Evolutionary conservation across 2,329 filamentous ascomycete species (phyloP), one percentile per base, ranked within the genome.

Genomic region (Zalaria sp.): DNA sequence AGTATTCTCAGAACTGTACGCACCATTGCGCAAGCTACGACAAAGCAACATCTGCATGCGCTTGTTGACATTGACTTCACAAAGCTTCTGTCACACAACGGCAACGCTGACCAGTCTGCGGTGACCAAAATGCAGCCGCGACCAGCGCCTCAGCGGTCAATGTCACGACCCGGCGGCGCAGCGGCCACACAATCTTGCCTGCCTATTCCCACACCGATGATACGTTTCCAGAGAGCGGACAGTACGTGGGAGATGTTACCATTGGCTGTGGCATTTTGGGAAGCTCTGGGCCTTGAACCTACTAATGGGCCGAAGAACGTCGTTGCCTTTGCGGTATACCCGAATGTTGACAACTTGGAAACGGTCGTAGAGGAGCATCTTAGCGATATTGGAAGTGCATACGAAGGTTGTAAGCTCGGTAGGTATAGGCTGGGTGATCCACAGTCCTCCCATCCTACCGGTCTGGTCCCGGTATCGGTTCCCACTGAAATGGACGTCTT

Each of bases 191-290:
- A 45, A 28, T 39, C 58, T 43, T 46, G 79, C 2, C 81, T 81
- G 48, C 66, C 69, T 34, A 73, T 91, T 2, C 72, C 74, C 1
- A 66, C 77, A 0, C 83, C 84, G 1, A 79, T 83, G 52, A 64
- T 91, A 32, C 78, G 84, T 49, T 67, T 93, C 7, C 78, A 79
- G 38, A 72, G 84, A 41, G 74, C 77, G 18, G 81, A 86, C 34
- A 70, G 71, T 2, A 74, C 73, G 38, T 72, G 87, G 43, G 84
- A 86, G 7, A 67, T 93, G 34, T 66, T 89, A 25, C 82, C 85
- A 2, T 75, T 83, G 1, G 81, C 83, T 0, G 65, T 89, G 18
- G 65, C 72, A 1, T 93, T 91, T 53, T 93, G 85, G 86, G 84
- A 91, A 54, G 78, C 79, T 37, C 64, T 93, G 11, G 82, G 83